Base-by-base conservation (phyloP, 805 yeast genomes). In the Metschnikowia cubensis region DNA sequence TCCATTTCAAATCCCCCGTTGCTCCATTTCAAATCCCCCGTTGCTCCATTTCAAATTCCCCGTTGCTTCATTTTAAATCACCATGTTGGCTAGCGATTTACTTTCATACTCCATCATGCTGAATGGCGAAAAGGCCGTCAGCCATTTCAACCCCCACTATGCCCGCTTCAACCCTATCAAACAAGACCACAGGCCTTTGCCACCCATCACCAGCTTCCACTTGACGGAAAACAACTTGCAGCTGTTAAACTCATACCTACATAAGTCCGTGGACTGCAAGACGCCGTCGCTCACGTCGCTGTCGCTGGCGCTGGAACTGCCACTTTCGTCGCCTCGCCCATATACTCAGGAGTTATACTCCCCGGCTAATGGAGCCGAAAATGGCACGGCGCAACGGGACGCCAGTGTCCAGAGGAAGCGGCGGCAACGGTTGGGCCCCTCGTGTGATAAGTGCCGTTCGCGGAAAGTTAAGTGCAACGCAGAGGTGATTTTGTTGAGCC, bases 381-480 rank as follows among this genome's bases (percentile, higher is more conserved):
- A 15, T 14, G 7, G 21, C 7, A 18, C 29, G 17, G 3, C 36
- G 6, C 21, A 32, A 22, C 29, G 14, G 31, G 18, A 41, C 3
- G 22, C 13, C 6, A 41, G 32, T 15, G 35, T 34, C 25, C 42
- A 29, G 34, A 54, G 58, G 20, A 70, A 69, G 57, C 67, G 77
- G 54, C 69, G 89, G 57, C 91, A 85, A 66, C 69, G 92, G 51
- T 71, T 80, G 17, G 90, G 92, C 0, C 90, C 90, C 2, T 81
- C 87, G 37, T 85, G 92, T 65, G 90, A 85, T 62, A 69, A 79
- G 43, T 85, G 92, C 63, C 72, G 90, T 48, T 60, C 79, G 14
- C 75, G 89, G 50, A 85, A 85, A 62, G 85, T 84, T 50, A 85
- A 83, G 65, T 85, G 92, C 67, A 83, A 85, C 64, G 88, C 91